Evolutionary conservation across 129 eudicot species (phyloP), one percentile per base, ranked within the genome.

Genomic region (Centaurea solstitialis): DNA sequence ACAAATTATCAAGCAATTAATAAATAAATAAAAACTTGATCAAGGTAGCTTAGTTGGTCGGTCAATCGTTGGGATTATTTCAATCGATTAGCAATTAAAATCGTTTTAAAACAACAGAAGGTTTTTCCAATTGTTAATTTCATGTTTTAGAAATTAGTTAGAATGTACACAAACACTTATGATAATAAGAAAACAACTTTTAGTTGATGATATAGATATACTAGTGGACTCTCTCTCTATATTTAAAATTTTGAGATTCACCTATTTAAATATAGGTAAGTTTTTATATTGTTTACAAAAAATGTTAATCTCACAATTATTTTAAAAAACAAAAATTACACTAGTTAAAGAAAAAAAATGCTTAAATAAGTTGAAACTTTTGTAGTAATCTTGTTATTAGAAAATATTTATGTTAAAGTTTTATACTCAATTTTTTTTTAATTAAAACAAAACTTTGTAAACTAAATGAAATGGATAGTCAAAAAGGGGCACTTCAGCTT

Each of bases 401-500:
- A 40, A 40, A 40, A 40, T 40, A 50, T 26, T 50, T 50, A 50
- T 50, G 20, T 15, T 50, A 3, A 50, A 50, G 61, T 15, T 53
- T 4, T 53, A 53, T 53, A 17, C 8, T 53, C 64, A 53, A 53
- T 15, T 12, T 13, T 53, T 53, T 0, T 53, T 53, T 17, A 12
- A 13, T 17, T 53, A 12, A 53, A 17, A 53, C 17, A 53, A 53
- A 21, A 21, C 3, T 33, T 20, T 72, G n/a, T 64, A 20, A 30
- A 28, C 41, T 59, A 65, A 66, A 8, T 70, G 22, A 50, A 41
- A 23, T 13, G 43, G 10, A n/a, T 13, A 53, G 67, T 67, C 67
- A 85, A 71, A 62, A 85, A 33, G 50, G 73, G 74, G 77, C 59
- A 81, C 67, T 68, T 80, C 28, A 74, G 73, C 70, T 28, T 81